Base-by-base conservation (phyloP, 441 rosid species). In the Populus tomentosa region DNA sequence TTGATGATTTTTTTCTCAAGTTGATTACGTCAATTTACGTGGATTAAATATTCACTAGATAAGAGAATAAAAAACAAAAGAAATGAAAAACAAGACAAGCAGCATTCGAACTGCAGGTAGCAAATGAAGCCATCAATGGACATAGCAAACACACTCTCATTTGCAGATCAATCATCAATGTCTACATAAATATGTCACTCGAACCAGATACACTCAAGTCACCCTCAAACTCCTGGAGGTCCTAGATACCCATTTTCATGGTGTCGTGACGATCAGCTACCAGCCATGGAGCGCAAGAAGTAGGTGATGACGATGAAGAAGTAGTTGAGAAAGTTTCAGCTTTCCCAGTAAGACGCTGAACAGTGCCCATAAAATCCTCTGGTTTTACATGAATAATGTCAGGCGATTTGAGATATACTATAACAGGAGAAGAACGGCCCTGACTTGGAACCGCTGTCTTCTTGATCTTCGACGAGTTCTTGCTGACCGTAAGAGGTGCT, bases 281-380 rank as follows among this genome's bases (percentile, higher is more conserved):
- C 75, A 1, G 18, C 73, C 10, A 53, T 4, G 13, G 23, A 21
- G 5, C 40, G 69, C 38, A n/a, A 1, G 70, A 68, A 28, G 72
- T 23, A 7, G 71, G 1, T 0, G 81, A 3, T 0, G 70, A 14
- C 21, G 72, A 64, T 5, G 59, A 13, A 6, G 73, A 0, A 66
- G 78, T 2, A 0, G 46, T 0, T 40, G 46, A 40, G 46, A 3
- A 21, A n/a, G 5, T 18, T 21, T 20, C 2, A 6, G 74, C 67
- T 67, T 88, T 88, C 28, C 93, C 91, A 0, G 93, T 90, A 16
- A 90, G 91, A 14, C 85, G 85, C 70, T 90, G 93, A 50, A 88
- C 93, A 1, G 81, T 75, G 42, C 79, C 81, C 90, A 68, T 90
- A 80, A 90, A 90, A 28, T 90, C 89, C 50, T 85, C 88, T 2